Evolutionary conservation across 768 basidiomycete genomes (phyloP).

Genomic region (Leccinum disarticulatum): DNA sequence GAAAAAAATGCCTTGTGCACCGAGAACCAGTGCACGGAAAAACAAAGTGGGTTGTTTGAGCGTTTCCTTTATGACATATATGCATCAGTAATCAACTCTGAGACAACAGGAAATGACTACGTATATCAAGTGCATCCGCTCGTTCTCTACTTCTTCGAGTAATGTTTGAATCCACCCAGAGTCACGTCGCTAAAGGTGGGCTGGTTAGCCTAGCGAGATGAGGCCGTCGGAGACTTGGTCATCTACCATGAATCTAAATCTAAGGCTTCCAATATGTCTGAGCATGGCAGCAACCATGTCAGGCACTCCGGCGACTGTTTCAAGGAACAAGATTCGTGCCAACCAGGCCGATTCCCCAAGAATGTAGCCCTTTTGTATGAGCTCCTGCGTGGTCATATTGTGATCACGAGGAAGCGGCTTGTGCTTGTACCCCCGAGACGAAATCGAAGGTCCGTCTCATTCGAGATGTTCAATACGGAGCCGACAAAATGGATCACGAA

Average conservation of each 20-base stretch:
- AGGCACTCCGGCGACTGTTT: conserved; percentile 92
- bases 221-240: conserved; percentile 10
- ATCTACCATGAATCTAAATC: conserved; percentile 76
- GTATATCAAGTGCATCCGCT: conserved; percentile 92
- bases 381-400: conserved; percentile 68
- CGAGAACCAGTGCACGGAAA: conserved; percentile 82
- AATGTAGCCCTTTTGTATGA: conserved; percentile 71
- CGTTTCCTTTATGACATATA: conserved; percentile 62
- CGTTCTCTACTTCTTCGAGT: conserved; percentile 96
- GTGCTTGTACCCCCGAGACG: conserved; percentile 81
- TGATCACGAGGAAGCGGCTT: conserved; percentile 57
- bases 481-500: conserved; percentile 1
- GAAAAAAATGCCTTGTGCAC: conserved; percentile 89
- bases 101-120: conserved; percentile 4
- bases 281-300: conserved; percentile 93
- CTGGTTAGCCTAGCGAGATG: conserved; percentile 8
- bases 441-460: conserved; percentile 73
- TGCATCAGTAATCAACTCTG: conserved; percentile 14
- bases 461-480: conserved; percentile 3
- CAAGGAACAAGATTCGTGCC: conserved; percentile 67
- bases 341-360: conserved; percentile 80
- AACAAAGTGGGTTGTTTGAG: conserved; percentile 75
- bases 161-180: conserved; percentile 89
- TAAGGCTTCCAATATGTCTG: conserved; percentile 75
- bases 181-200: conserved; percentile 44